Percentiles rank a stretch among this genome's conserved stretches.
phyloP scores from a whole-genome alignment of 208 protist species.

The Acanthamoeba royreba region DNA sequence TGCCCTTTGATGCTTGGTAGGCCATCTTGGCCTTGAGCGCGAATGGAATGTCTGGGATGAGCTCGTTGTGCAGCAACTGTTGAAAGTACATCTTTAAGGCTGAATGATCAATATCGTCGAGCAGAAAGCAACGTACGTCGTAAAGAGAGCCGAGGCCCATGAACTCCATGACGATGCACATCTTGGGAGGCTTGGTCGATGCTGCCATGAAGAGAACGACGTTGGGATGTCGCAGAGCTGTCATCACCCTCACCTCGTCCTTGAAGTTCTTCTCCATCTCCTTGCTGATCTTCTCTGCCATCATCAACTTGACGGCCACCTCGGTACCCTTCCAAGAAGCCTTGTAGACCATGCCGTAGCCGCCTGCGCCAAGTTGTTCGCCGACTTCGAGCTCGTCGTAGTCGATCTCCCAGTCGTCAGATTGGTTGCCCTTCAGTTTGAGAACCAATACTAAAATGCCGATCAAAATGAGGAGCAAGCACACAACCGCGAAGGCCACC shows the following conservation, averaged over 20 bases:
- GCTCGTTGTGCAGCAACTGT: too few relatives aligned
- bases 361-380: neutral
- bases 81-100: too few relatives aligned
- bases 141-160: too few relatives aligned
- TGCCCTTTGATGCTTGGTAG: too few relatives aligned
- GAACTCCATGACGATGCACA: too few relatives aligned
- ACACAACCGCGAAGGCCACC: neutral
- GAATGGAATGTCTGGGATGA: too few relatives aligned
- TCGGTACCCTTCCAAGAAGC: neutral
- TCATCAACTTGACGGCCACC: neutral
- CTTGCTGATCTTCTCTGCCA: neutral
- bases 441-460: too few relatives aligned
- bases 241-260: conserved; percentile 67
- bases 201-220: conserved; percentile 69
- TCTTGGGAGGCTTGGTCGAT: too few relatives aligned
- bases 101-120: too few relatives aligned
- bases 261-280: conserved; percentile 60
- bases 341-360: neutral
- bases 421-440: too few relatives aligned
- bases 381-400: neutral
- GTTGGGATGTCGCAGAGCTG: conserved; percentile 58
- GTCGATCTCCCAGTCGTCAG: neutral
- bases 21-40: too few relatives aligned
- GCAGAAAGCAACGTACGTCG: too few relatives aligned
- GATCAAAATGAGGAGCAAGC: neutral